Evolutionary conservation across 352 stramenopile genomes (phyloP).

Genomic region (Pythium coloratum): DNA sequence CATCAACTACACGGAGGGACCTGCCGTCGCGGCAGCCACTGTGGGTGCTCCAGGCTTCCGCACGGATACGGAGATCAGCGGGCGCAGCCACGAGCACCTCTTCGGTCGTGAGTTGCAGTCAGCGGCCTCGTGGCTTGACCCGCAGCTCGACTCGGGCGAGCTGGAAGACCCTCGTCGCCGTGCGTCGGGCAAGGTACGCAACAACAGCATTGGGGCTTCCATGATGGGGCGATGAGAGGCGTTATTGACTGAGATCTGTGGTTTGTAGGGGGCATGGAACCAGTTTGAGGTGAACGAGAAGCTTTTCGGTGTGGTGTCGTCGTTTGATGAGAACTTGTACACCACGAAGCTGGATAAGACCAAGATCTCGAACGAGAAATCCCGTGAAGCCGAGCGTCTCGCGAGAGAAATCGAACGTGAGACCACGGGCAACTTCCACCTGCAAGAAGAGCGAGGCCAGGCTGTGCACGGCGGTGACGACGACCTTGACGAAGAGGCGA

Average conservation of each 20-base stretch:
- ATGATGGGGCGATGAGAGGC: neutral
- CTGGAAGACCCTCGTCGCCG: constrained; percentile 59
- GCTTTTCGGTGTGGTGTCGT: constrained; percentile 94
- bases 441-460: constrained; percentile 94
- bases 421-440: constrained; percentile 91
- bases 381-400: constrained; percentile 89
- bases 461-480: constrained; percentile 62
- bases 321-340: constrained; percentile 98
- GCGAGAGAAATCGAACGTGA: constrained; percentile 95
- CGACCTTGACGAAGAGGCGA: constrained; percentile 94
- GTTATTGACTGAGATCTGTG: neutral
- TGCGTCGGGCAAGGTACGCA: constrained; percentile 36
- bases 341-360: constrained; percentile 96
- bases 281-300: constrained; percentile 97
- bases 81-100: constrained; percentile 60
- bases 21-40: constrained; percentile 27
- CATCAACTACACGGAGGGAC: constrained; percentile 60
- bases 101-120: constrained; percentile 65
- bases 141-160: constrained; percentile 70
- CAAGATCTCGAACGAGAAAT: constrained; percentile 89
- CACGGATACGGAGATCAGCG: constrained; percentile 93
- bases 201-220: neutral
- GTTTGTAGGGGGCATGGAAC: constrained; percentile 86
- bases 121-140: constrained; percentile 81
- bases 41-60: constrained; percentile 39